These are phyloP conservation scores for Pulveroboletus frians DNA, from an alignment of 768 basidiomycete genomes.

Conservation along the genomic window DNA sequence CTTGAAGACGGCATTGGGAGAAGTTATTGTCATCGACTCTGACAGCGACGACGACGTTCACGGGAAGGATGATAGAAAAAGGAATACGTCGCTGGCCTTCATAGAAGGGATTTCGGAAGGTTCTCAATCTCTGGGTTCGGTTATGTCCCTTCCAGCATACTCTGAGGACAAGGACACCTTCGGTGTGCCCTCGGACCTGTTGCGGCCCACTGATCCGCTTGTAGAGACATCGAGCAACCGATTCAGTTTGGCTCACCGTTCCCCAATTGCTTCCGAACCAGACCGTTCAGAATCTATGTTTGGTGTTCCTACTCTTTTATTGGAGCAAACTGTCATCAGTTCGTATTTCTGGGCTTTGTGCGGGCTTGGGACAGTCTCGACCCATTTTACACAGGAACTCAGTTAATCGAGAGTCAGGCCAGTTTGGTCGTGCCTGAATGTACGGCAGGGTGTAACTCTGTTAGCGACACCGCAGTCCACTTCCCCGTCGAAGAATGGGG, in stretches of 20 bases:
- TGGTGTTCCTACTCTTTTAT: conserved; percentile 16
- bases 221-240: not conserved
- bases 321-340: conserved; percentile 6
- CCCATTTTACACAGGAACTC: not conserved
- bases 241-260: not conserved
- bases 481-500: conserved; percentile 55
- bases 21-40: conserved; percentile 61
- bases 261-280: not conserved
- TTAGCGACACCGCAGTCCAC: not conserved
- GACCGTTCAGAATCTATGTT: conserved; percentile 12
- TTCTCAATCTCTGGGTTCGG: not conserved
- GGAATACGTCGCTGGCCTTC: not conserved
- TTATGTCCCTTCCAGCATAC: not conserved
- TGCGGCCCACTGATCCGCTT: conserved; percentile 2
- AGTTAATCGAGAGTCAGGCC: not conserved
- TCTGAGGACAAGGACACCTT: conserved; percentile 9
- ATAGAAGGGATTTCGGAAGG: not conserved
- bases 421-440: not conserved
- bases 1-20: conserved; percentile 15
- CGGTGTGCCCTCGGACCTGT: conserved; percentile 25
- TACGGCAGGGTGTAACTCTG: not conserved
- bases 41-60: conserved; percentile 41
- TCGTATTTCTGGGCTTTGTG: conserved; percentile 6
- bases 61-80: not conserved
- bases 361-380: not conserved